These are phyloP conservation scores for Priceomyces castillae DNA, from an alignment of 805 yeast species.

Conservation along the genomic window DNA sequence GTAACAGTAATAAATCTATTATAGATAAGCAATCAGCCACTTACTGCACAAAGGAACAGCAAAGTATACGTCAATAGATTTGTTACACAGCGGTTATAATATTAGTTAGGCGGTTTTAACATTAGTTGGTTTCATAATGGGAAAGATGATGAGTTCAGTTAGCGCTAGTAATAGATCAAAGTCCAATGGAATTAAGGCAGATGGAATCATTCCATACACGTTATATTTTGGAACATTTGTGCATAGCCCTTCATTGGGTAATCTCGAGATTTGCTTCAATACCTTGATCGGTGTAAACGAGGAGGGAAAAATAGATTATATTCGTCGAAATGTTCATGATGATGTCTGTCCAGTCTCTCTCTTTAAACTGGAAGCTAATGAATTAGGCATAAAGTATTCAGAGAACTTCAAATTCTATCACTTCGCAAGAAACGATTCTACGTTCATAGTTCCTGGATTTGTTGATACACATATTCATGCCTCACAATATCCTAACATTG, in stretches of 20 bases:
- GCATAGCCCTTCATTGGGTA: conserved; percentile 64
- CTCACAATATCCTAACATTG: conserved; percentile 43
- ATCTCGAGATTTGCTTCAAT: conserved; percentile 51
- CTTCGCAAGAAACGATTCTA: conserved; percentile 33
- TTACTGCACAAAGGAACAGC: no score
- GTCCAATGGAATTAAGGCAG: conserved; percentile 11
- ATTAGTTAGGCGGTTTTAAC: no score
- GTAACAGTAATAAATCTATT: no score
- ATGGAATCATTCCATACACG: conserved; percentile 27
- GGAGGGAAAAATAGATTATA: conserved; percentile 51
- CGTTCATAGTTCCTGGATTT: conserved; percentile 61
- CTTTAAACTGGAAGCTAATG: conserved; percentile 13
- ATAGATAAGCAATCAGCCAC: no score
- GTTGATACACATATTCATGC: conserved; percentile 47
- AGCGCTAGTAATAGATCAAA: neutral
- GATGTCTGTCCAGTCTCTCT: conserved; percentile 15
- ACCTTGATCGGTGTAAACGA: conserved; percentile 63
- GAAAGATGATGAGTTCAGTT: neutral
- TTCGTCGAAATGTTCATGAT: conserved; percentile 14
- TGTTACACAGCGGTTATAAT: no score
- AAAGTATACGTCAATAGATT: no score
- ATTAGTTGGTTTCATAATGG: no score
- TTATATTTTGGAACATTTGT: conserved; percentile 68
- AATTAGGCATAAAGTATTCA: conserved; percentile 1
- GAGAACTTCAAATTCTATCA: conserved; percentile 20